Base-by-base conservation (phyloP, 139 green algal genomes). In the Asterochloris sp. region DNA sequence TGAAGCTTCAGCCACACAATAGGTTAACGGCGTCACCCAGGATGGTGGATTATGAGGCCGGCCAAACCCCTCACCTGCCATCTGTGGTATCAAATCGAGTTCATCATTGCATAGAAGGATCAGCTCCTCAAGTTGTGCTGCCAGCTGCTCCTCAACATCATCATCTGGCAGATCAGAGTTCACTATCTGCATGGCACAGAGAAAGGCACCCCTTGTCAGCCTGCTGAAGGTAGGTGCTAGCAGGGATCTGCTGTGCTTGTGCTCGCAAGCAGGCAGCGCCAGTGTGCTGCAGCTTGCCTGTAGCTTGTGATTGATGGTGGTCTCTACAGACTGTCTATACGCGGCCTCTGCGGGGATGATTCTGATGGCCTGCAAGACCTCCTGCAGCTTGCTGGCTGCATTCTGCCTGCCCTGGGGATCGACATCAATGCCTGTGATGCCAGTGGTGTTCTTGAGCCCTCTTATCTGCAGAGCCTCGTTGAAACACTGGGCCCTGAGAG, bases 351-450 rank as follows among this genome's bases (percentile, higher is more conserved):
- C 82, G 4, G 89, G 89, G 62, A 92, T 89, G 80, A 73, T 67
- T 47, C 83, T 80, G 21, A 91, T 54, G 23, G 85, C 83, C 23
- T 88, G 74, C 61, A 90, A 62, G 47, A 92, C 83, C 62, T 78
- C 71, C 28, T 84, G 38, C 60, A 87, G 82, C 60, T 85, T 79
- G 13, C 73, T 66, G 62, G 23, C 77, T 16, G 88, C 60, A 62
- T 80, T 81, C 23, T 87, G 64, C 12, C 85, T 73, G 0, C 86
- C 86, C 10, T 89, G 23, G 23, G 80, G 79, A 69, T 91, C 89
- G 38, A 92, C 74, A 1, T 88, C 88, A n/a, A 92, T 26, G 13
- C 89, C 89, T 77, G 90, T 88, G 66, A 92, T 92, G 64, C 89
- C 89, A n/a, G 89, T 92, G 29, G 86, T 91, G 21, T 69, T 68